These are phyloP conservation scores for Lactarius vividus DNA, from an alignment of 768 basidiomycete species.

Conservation along the genomic window DNA sequence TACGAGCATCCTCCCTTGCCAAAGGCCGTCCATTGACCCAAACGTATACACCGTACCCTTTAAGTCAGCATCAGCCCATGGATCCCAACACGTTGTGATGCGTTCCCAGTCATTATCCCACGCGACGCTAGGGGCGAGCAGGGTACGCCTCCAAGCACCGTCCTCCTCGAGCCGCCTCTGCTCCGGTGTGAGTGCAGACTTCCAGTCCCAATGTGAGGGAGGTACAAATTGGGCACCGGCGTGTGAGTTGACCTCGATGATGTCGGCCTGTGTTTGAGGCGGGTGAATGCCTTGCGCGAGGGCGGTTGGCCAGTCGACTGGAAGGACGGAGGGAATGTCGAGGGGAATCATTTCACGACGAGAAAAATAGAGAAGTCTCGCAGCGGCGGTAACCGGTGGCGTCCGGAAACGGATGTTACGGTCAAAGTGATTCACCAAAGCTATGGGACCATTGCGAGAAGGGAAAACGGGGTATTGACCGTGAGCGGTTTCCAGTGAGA, in stretches of 20 bases:
- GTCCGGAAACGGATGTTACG: slow-evolving; percentile 30
- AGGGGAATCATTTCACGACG: slow-evolving; percentile 52
- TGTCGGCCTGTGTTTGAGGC: slow-evolving; percentile 57
- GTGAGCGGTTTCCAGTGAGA: slow-evolving; percentile 39
- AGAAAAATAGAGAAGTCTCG: slow-evolving; percentile 61
- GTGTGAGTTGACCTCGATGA: slow-evolving; percentile 53
- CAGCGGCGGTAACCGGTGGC: slow-evolving; percentile 55
- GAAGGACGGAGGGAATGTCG: slow-evolving; percentile 39
- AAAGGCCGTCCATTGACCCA: slow-evolving; percentile 54
- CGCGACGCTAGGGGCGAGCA: slow-evolving; percentile 38
- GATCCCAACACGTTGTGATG: slow-evolving; percentile 45
- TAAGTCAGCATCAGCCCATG: slow-evolving; percentile 34
- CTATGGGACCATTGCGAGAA: slow-evolving; percentile 23
- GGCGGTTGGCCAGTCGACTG: slow-evolving; percentile 35
- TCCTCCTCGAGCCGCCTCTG: slow-evolving; percentile 31
- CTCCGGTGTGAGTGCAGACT: slow-evolving; percentile 28
- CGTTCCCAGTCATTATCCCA: slow-evolving; percentile 64
- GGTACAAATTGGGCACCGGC: slow-evolving; percentile 37
- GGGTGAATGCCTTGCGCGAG: slow-evolving; percentile 33
- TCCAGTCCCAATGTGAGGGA: slow-evolving; percentile 33
- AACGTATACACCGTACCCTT: slow-evolving; percentile 43
- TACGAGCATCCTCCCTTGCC: slow-evolving; percentile 64
- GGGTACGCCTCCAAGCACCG: slow-evolving; percentile 30
- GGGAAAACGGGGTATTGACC: slow-evolving; percentile 51
- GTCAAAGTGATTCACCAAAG: slow-evolving; percentile 29